Evolutionary conservation across 345 rosid genomes (phyloP), one percentile per base, ranked within the genome.

Genomic region (Eucalyptus erythrocorys): DNA sequence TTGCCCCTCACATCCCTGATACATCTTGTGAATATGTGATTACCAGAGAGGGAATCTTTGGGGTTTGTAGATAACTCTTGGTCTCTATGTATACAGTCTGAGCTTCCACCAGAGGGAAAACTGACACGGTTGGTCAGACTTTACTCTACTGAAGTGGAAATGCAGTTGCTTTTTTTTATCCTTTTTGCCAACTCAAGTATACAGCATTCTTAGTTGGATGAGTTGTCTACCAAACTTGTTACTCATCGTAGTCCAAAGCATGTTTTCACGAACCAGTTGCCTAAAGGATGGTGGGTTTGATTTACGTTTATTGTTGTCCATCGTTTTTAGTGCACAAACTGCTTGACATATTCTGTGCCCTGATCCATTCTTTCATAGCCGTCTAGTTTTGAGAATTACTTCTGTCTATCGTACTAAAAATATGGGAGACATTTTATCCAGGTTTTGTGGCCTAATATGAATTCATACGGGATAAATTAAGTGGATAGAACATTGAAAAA

Each of bases 1-100:
- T 94, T 48, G 96, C 99, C 0, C 98, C 99, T 87, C 93, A 96
- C 91, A 94, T 97, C 90, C 95, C 95, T 27, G 85, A 51, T 30
- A 76, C 91, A 2, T 96, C 94, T 21, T 95, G 99, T 34, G 99
- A 96, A 87, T 95, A 93, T 88, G 92, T 90, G 89, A 96, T 96
- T 88, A 92, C 89, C 37, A 91, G 89, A 79, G 94, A 94, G 57
- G 99, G 99, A 50, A 91, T 94, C 86, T 91, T 89, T 71, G 97
- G 93, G 48, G 90, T 92, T 90, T 87, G 92, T 24, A 87, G 90
- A 89, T 89, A 80, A 76, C 66, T 13, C 19, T 13, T 42, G 8
- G 26, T 89, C n/a, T 14, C 86, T 64, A 16, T 68, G 1, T 76
- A 40, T 76, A 40, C 47, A 76, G 30, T 37, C 47, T 86, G 24